Evolutionary conservation across 169 alveolate genomes (phyloP).

Genomic region (Perkinsus marinus): DNA sequence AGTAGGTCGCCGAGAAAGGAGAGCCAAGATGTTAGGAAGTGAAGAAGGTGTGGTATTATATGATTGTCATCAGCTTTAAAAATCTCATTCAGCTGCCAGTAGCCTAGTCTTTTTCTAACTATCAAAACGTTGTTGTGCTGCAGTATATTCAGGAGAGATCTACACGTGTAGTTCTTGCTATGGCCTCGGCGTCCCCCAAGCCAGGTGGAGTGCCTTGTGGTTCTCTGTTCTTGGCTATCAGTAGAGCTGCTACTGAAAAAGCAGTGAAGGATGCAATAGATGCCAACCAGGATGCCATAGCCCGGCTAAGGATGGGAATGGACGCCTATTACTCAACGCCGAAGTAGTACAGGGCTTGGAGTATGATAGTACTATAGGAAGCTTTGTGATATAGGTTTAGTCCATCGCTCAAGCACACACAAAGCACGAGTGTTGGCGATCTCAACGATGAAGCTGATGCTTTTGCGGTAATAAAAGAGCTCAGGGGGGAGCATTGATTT

Average conservation of each 20-base stretch:
- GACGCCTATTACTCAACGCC: neutral
- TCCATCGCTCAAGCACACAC: neutral
- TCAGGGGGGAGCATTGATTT: too few relatives aligned
- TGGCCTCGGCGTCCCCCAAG: neutral
- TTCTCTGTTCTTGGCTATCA: neutral
- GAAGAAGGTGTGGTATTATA: neutral
- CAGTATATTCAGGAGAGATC: neutral
- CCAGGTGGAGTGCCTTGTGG: neutral
- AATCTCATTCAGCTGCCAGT: neutral
- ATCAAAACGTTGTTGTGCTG: neutral
- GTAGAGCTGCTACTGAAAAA: neutral
- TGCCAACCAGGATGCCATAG: neutral
- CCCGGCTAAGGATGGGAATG: neutral
- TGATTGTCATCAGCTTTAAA: neutral
- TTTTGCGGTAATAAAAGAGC: neutral
- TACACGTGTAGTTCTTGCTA: neutral
- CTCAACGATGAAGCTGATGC: neutral
- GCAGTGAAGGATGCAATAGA: neutral
- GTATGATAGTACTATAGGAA: neutral
- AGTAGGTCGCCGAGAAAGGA: neutral
- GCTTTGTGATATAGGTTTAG: neutral
- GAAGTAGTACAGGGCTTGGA: neutral
- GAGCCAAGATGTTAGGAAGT: neutral
- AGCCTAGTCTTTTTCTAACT: neutral
- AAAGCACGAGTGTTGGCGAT: neutral